Percentiles rank a stretch among this genome's conserved stretches.
Conservation (phyloP, 2,329 filamentous ascomycete genomes). For the Fusarium graminum region DNA sequence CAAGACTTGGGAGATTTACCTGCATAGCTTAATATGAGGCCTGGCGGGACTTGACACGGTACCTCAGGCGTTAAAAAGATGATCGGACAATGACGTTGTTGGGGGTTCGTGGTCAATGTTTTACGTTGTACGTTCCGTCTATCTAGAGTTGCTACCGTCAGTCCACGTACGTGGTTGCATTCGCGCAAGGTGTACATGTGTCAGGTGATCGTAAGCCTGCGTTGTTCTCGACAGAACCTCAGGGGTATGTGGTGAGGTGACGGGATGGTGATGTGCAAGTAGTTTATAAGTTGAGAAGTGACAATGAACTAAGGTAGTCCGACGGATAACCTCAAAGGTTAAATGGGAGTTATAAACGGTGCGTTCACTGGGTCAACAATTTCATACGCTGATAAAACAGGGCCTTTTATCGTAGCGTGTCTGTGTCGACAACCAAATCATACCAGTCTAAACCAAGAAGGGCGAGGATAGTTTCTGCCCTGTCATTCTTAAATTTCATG, state of each 20-base stretch:
- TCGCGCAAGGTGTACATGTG: slow-evolving; percentile 3
- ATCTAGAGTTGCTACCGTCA: too few species aligned
- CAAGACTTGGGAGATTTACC: slow-evolving; percentile 21
- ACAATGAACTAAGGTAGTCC: too few species aligned
- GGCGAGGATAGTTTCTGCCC: neutral
- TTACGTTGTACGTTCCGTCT: neutral
- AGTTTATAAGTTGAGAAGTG: too few species aligned
- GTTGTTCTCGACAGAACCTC: too few species aligned
- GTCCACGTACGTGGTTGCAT: too few species aligned
- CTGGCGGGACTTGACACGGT: neutral
- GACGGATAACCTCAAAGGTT: too few species aligned
- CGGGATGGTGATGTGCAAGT: too few species aligned
- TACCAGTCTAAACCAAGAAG: slow-evolving; percentile 1
- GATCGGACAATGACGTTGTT: slow-evolving; percentile 25
- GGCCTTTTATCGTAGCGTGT: neutral
- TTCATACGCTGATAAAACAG: neutral
- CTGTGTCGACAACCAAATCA: neutral
- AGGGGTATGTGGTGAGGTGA: too few species aligned
- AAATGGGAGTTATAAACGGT: neutral
- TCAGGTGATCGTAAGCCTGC: slow-evolving; percentile 6
- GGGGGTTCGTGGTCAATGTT: slow-evolving; percentile 7
- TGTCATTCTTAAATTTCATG: neutral
- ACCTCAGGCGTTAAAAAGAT: neutral
- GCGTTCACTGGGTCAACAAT: neutral
- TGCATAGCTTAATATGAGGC: slow-evolving; percentile 7